These are phyloP conservation scores for Fomitopsis pulvina DNA, from an alignment of 768 basidiomycete species.

Conservation along the genomic window DNA sequence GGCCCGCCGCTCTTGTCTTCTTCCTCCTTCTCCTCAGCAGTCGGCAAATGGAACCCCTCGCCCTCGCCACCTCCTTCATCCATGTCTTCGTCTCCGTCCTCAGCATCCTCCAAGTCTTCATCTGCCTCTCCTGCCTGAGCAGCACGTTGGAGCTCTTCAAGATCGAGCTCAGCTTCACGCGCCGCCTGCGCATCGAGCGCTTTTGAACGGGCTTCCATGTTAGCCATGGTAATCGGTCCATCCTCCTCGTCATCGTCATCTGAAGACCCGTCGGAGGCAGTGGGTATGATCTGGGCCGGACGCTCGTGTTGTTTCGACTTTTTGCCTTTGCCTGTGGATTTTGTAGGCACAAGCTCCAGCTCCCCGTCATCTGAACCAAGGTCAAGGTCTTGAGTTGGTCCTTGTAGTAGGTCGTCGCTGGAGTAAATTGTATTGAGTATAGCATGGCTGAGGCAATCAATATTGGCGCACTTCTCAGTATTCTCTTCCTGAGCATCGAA, in stretches of 20 bases:
- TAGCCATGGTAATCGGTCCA: constrained; percentile 63
- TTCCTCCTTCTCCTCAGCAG: constrained; percentile 62
- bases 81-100: constrained; percentile 32
- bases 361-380: constrained; percentile 56
- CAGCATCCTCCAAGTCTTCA: constrained; percentile 42
- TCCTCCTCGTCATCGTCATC: constrained; percentile 34
- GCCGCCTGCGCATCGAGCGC: constrained; percentile 65
- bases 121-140: constrained; percentile 39
- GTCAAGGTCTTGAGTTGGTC: constrained; percentile 53
- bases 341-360: constrained; percentile 24
- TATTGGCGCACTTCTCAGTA: constrained; percentile 35
- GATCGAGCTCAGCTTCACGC: constrained; percentile 63
- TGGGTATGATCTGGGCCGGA: constrained; percentile 43
- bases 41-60: constrained; percentile 59
- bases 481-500: constrained; percentile 34
- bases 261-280: constrained; percentile 43
- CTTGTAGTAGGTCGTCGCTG: constrained; percentile 47
- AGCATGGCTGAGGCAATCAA: neutral
- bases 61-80: constrained; percentile 32
- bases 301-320: constrained; percentile 49
- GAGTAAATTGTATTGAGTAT: constrained; percentile 7
- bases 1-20: constrained; percentile 65
- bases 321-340: constrained; percentile 30
- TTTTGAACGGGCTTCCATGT: constrained; percentile 77
- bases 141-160: constrained; percentile 56